Conservation (phyloP, 495 filamentous ascomycete species). For the Xylaria bambusicola region DNA sequence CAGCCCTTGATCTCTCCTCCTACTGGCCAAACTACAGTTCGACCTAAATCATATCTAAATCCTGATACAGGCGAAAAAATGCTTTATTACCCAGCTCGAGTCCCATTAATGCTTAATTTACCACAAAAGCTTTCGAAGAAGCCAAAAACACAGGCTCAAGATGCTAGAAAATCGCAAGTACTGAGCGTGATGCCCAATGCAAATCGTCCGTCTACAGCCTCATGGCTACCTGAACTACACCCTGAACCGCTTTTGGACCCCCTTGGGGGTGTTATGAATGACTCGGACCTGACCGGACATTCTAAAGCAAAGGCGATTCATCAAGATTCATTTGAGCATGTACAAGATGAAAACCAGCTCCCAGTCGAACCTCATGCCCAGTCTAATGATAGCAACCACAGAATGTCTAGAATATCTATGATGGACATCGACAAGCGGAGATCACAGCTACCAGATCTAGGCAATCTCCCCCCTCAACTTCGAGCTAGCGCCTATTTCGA, state of each 20-base stretch:
- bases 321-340: not conserved
- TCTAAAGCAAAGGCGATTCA: not conserved
- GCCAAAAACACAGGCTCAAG: conserved; percentile 57
- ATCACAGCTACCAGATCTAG: conserved; percentile 43
- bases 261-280: conserved; percentile 24
- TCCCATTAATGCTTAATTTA: conserved; percentile 89
- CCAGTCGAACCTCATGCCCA: conserved; percentile 11
- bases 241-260: conserved; percentile 33
- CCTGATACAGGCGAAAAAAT: conserved; percentile 71
- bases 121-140: conserved; percentile 83
- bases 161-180: conserved; percentile 69
- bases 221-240: conserved; percentile 52
- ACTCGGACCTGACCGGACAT: conserved; percentile 5
- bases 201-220: conserved; percentile 30
- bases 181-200: conserved; percentile 47
- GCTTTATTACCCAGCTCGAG: conserved; percentile 93
- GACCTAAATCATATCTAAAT: conserved; percentile 63
- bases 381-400: conserved; percentile 18
- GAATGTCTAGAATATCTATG: conserved; percentile 28
- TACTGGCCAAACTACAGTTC: conserved; percentile 35
- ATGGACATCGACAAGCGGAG: conserved; percentile 38
- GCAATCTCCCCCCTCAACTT: conserved; percentile 78
- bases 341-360: conserved; percentile 9
- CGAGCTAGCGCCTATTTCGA: conserved; percentile 92
- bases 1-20: conserved; percentile 25